Base-by-base conservation (phyloP, 202 grass and related monocot genomes). In the Eragrostis tef region DNA sequence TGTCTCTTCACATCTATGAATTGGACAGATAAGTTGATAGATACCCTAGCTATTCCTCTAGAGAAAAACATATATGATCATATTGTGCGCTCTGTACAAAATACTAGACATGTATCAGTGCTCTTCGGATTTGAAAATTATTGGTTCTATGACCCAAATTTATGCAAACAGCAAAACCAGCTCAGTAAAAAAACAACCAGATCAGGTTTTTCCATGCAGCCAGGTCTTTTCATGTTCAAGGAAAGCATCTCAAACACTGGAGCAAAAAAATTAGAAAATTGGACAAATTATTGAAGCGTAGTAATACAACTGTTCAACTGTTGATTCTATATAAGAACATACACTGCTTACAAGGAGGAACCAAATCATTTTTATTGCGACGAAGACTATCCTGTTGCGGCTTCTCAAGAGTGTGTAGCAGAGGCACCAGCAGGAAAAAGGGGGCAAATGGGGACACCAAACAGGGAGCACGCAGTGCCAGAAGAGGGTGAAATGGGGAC, bases 11-110 rank as follows among this genome's bases (percentile, higher is more conserved):
- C 17, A 39, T 19, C 29, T 10, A 27, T 3, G 20, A 19, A 7
- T 54, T 57, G 71, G 50, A 22, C 9, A 34, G 27, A 73, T 54
- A 73, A 51, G 12, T 71, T 72, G 27, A 29, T 34, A 73, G n/a
- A 31, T 27, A 31, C 2, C 14, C 25, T 17, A 72, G 24, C 10
- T 34, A 53, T 53, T 73, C 46, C 46, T 50, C 25, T 36, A n/a
- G 26, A 11, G 6, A 73, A 29, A 53, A 26, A 71, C 6, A 34
- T 53, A 20, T 20, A 6, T n/a, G 50, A 17, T 53, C 50, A 22
- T 56, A 20, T 56, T 56, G n/a, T 22, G 53, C 19, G 51, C 17
- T 22, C n/a, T 39, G 26, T 12, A 51, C 9, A 73, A 54, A 10
- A 12, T 73, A 39, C 27, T n/a, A 54, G 16, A n/a, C 46, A 21